Evolutionary conservation across 176 grass and related monocot species (phyloP).

Genomic region (Musa acuminata): DNA sequence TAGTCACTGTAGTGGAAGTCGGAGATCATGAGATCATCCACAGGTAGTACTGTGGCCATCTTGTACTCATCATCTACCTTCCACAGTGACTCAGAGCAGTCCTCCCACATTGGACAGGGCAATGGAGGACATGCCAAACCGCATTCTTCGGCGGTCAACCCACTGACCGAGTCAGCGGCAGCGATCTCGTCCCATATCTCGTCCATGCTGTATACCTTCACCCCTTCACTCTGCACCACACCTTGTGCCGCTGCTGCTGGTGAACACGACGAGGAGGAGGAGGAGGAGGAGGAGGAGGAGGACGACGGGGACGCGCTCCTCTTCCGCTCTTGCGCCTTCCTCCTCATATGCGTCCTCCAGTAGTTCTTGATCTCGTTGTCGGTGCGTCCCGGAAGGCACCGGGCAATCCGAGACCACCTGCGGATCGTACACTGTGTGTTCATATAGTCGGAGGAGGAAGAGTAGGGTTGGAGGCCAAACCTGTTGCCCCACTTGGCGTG

Average conservation of each 20-base stretch:
- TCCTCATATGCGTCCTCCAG: slow-evolving; percentile 17
- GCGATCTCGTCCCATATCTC: slow-evolving; percentile 12
- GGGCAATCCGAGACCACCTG: slow-evolving; percentile 13
- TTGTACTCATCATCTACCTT: not conserved
- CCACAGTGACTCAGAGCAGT: not conserved
- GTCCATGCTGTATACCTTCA: slow-evolving; percentile 10
- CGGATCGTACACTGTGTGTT: not conserved
- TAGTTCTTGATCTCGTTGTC: slow-evolving; percentile 22
- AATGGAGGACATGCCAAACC: not conserved
- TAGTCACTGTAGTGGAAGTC: not conserved
- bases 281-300: not conserved
- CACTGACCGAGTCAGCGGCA: not conserved
- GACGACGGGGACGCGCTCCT: not conserved
- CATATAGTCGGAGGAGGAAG: too few relatives aligned
- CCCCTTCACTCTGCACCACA: not conserved
- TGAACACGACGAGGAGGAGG: not conserved
- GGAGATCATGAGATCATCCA: not conserved
- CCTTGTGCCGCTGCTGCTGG: not conserved
- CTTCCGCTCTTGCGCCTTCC: slow-evolving; percentile 7
- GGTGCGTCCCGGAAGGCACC: slow-evolving; percentile 8
- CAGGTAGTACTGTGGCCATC: not conserved
- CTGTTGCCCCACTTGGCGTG: too few relatives aligned
- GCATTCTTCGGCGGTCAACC: not conserved
- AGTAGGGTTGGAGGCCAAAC: too few relatives aligned
- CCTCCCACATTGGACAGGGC: not conserved